Base-by-base conservation (phyloP, 2,329 filamentous ascomycete genomes). In the Claviceps cyperi region DNA sequence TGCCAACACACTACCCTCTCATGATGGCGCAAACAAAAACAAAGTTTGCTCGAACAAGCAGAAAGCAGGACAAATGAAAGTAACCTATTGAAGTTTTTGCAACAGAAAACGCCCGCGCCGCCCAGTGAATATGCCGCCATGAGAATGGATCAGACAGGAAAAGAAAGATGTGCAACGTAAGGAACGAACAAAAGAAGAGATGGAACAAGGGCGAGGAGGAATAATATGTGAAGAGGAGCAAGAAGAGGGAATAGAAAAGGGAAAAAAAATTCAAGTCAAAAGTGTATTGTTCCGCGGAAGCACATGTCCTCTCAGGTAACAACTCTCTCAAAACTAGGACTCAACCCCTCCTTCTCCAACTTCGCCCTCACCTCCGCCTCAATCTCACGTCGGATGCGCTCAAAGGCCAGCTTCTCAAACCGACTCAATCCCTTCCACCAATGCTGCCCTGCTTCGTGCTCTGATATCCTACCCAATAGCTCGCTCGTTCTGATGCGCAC, bases 371-470 rank as follows among this genome's bases (percentile, higher is more conserved):
- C 65, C 57, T 80, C 77, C 1, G 68, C 66, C 47, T 81, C 78
- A 7, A 69, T 66, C 57, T 80, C 88, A 52, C 83, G 77, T 63
- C 84, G 82, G 46, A 94, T 81, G 46, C 91, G 77, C 56, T 84
- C 82, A 60, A 84, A 95, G 3, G 86, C 91, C 55, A 94, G 68
- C 67, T 91, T 94, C 58, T 90, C 84, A 62, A 96, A 98, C 43
- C 87, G 76, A 51, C 89, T 92, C 46, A 98, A 70, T 32, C 80
- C 80, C 56, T 77, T 80, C 87, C 91, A 98, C 76, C 92, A 97
- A 67, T 97, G 88, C 60, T 89, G 78, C 1, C 92, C 92, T 9
- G 89, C 92, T 61, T 94, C 85, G 66, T 98, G 91, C 51, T 84
- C 81, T 56, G 81, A 78, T 50, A 98, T 81, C 21, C 89, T 77